phyloP scores from a whole-genome alignment of 1,284 basidiomycete species.

The Irpex lacteus region DNA sequence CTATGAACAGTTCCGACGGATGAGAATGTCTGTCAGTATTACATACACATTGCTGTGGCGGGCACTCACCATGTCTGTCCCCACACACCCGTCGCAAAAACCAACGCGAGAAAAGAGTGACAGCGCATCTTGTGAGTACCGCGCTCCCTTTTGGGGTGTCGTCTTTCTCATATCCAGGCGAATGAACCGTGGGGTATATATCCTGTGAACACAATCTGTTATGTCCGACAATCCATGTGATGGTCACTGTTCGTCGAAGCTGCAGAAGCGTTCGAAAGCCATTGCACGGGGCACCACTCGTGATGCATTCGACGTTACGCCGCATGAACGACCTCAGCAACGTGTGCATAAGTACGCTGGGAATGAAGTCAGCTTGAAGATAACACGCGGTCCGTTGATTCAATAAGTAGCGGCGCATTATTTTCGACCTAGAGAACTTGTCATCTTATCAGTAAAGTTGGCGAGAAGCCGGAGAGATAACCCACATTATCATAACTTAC shows the following conservation, averaged over 20 bases:
- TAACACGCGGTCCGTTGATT: not conserved
- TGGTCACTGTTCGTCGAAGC: not conserved
- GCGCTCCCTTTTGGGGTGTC: not conserved
- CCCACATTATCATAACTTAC: not conserved
- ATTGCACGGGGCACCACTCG: not conserved
- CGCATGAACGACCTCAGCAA: not conserved
- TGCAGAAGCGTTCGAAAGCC: not conserved
- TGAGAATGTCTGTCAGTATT: constrained; percentile 18
- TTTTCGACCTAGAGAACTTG: not conserved
- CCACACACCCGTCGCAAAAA: not conserved
- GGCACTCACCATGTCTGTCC: not conserved
- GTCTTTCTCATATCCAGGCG: not conserved
- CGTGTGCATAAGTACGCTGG: not conserved
- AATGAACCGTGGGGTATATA: not conserved
- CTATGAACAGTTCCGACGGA: constrained; percentile 28
- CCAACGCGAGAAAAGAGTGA: not conserved
- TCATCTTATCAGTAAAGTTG: not conserved
- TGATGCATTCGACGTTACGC: not conserved
- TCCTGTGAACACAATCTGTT: not conserved
- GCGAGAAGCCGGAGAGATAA: not conserved
- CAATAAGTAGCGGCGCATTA: not conserved
- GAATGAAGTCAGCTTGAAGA: not conserved
- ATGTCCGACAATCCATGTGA: not conserved
- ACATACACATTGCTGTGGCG: not conserved
- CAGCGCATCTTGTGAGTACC: not conserved